A percentile compares a stretch with the other conserved stretches of the same genome.
phyloP scores from a whole-genome alignment of 1,284 basidiomycete genomes.

The Moniliophthora roreri region DNA sequence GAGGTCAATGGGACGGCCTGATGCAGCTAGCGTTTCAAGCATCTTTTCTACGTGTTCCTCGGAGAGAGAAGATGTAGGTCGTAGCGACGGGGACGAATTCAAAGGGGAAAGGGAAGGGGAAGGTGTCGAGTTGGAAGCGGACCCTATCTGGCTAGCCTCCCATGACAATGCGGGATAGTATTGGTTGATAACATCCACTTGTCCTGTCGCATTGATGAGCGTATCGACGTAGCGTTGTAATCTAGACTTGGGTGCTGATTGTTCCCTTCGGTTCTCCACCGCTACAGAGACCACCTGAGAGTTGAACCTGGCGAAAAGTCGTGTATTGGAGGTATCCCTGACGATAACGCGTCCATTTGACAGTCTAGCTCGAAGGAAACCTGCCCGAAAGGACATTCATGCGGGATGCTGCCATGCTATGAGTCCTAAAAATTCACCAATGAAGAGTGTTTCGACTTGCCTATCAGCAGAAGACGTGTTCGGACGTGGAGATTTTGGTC shows the following conservation, averaged over 20 bases:
- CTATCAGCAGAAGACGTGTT: slow-evolving; percentile 2
- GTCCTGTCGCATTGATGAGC: slow-evolving; percentile 22
- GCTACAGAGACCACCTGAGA: neutral
- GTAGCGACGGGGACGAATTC: neutral
- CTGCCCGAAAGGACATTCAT: slow-evolving; percentile 55
- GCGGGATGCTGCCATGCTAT: slow-evolving; percentile 25
- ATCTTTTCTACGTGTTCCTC: slow-evolving; percentile 29
- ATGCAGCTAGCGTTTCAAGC: slow-evolving; percentile 45
- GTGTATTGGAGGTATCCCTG: neutral
- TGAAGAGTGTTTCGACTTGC: neutral
- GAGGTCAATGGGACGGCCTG: slow-evolving; percentile 48
- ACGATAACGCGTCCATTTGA: slow-evolving; percentile 8
- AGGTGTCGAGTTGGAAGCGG: neutral
- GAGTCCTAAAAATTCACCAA: neutral
- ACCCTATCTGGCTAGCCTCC: slow-evolving; percentile 28
- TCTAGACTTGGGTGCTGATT: neutral
- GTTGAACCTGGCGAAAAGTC: neutral
- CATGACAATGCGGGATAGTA: slow-evolving; percentile 36
- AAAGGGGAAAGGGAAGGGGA: neutral
- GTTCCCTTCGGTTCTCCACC: neutral
- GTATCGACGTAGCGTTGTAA: slow-evolving; percentile 14
- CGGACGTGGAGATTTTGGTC: slow-evolving; percentile 4
- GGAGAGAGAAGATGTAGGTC: slow-evolving; percentile 7
- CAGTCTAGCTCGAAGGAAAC: slow-evolving; percentile 33
- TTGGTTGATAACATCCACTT: slow-evolving; percentile 32